Evolutionary conservation across 1,139 yeast species (phyloP).

Genomic region (Zygosaccharomyces sapae): DNA sequence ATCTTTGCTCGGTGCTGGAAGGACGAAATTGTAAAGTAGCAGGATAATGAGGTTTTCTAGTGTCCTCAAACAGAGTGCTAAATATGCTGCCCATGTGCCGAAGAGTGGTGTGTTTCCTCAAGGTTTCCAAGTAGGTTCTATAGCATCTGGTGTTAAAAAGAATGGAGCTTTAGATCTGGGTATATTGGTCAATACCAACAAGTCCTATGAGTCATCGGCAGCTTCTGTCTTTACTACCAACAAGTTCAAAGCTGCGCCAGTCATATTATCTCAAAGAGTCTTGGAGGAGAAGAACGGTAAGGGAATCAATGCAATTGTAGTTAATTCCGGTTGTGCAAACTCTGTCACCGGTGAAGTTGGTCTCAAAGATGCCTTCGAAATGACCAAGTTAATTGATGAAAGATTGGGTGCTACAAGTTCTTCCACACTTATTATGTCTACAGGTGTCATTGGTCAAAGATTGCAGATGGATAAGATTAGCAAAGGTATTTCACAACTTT

Average conservation of each 20-base stretch:
- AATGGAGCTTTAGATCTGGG: slow-evolving; percentile 75
- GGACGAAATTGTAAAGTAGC: neutral
- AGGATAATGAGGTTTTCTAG: slow-evolving; percentile 17
- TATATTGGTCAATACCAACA: slow-evolving; percentile 44
- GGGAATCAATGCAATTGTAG: slow-evolving; percentile 67
- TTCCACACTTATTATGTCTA: slow-evolving; percentile 85
- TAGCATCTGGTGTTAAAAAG: slow-evolving; percentile 82
- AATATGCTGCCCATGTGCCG: slow-evolving; percentile 69
- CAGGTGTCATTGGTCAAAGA: slow-evolving; percentile 94
- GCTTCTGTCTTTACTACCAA: slow-evolving; percentile 92
- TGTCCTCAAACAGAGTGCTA: slow-evolving; percentile 26
- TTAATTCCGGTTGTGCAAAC: slow-evolving; percentile 94
- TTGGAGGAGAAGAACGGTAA: slow-evolving; percentile 52
- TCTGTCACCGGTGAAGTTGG: slow-evolving; percentile 97
- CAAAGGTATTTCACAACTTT: slow-evolving; percentile 43
- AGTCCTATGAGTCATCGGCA: slow-evolving; percentile 57
- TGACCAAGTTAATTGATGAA: slow-evolving; percentile 61
- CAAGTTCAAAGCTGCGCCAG: slow-evolving; percentile 96
- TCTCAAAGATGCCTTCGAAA: slow-evolving; percentile 67
- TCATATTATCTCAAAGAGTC: slow-evolving; percentile 64
- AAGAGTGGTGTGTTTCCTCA: slow-evolving; percentile 73
- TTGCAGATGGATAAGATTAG: slow-evolving; percentile 76
- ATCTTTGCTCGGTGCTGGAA: neutral
- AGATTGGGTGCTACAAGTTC: slow-evolving; percentile 35
- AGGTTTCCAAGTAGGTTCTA: slow-evolving; percentile 85